Conservation (phyloP, 768 basidiomycete genomes). For the Gymnopilus junonius region DNA sequence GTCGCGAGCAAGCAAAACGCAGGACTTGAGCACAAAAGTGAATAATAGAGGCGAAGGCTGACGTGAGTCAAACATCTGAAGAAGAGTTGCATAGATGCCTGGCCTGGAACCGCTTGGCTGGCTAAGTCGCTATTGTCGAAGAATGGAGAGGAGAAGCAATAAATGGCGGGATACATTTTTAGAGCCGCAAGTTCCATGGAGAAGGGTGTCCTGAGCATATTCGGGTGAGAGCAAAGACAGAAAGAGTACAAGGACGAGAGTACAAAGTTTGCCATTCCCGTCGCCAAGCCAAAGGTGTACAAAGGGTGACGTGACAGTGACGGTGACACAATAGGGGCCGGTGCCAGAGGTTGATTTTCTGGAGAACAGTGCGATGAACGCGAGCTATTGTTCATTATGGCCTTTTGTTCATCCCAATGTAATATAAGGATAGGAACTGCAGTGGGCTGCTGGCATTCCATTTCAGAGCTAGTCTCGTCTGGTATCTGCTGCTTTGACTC, state of each 20-base stretch:
- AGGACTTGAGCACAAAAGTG: neutral
- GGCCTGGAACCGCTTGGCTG: neutral
- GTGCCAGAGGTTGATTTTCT: neutral
- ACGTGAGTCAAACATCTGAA: neutral
- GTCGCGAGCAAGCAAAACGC: neutral
- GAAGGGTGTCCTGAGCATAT: neutral
- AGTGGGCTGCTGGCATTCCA: slow-evolving; percentile 13
- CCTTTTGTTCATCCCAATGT: slow-evolving; percentile 14
- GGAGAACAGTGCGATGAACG: slow-evolving; percentile 12
- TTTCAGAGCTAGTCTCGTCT: slow-evolving; percentile 37
- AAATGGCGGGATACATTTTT: neutral
- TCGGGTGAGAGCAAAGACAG: neutral
- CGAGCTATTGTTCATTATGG: slow-evolving; percentile 13
- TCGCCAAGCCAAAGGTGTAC: slow-evolving; percentile 3
- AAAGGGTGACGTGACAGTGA: slow-evolving; percentile 18
- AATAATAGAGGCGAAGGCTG: neutral
- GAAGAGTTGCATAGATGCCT: neutral
- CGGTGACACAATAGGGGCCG: slow-evolving; percentile 13
- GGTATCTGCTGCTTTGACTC: slow-evolving; percentile 10
- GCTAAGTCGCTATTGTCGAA: neutral
- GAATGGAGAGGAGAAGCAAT: neutral
- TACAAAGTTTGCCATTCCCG: slow-evolving; percentile 15
- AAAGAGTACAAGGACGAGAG: slow-evolving; percentile 13
- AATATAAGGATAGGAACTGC: slow-evolving; percentile 24
- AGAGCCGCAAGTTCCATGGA: neutral